phyloP scores from a whole-genome alignment of 1,284 basidiomycete genomes.

The Cryptococcus sp. region DNA sequence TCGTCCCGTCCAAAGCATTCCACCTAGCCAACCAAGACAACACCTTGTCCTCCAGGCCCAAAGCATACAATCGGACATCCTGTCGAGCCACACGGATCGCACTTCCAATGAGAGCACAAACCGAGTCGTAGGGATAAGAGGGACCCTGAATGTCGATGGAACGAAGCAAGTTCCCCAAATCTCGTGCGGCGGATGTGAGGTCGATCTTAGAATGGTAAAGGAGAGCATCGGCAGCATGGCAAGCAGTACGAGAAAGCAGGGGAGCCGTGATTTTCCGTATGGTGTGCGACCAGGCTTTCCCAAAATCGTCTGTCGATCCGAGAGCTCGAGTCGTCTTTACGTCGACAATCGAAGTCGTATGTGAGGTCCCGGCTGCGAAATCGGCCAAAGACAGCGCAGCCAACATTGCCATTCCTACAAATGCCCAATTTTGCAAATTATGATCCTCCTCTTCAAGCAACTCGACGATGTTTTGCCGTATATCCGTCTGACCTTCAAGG shows the following conservation, averaged over 20 bases:
- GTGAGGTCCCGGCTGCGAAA: no score
- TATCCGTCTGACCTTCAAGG: conserved; percentile 53
- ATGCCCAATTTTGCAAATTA: conserved; percentile 69
- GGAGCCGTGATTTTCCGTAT: conserved; percentile 65
- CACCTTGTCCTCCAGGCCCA: conserved; percentile 76
- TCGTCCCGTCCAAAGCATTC: conserved; percentile 50
- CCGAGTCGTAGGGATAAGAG: conserved; percentile 72
- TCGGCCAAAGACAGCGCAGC: conserved; percentile 15
- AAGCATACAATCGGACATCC: conserved; percentile 71
- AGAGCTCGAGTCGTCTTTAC: not conserved
- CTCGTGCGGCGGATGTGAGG: conserved; percentile 55
- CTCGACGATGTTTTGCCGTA: conserved; percentile 56
- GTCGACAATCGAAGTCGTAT: no score
- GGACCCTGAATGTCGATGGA: conserved; percentile 85
- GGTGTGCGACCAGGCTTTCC: conserved; percentile 72
- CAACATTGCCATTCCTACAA: conserved; percentile 63
- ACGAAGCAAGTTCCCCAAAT: conserved; percentile 68
- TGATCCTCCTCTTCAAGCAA: conserved; percentile 62
- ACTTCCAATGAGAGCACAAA: conserved; percentile 68
- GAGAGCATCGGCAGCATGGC: conserved; percentile 62
- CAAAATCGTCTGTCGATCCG: conserved; percentile 53
- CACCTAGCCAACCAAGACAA: conserved; percentile 62
- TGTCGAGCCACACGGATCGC: conserved; percentile 64
- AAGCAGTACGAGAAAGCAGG: conserved; percentile 67
- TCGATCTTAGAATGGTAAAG: conserved; percentile 52